Percentiles rank a stretch among this genome's conserved stretches.
Evolutionary conservation across 306 rosid genomes (phyloP).

Genomic region (Trifolium subterraneum): DNA sequence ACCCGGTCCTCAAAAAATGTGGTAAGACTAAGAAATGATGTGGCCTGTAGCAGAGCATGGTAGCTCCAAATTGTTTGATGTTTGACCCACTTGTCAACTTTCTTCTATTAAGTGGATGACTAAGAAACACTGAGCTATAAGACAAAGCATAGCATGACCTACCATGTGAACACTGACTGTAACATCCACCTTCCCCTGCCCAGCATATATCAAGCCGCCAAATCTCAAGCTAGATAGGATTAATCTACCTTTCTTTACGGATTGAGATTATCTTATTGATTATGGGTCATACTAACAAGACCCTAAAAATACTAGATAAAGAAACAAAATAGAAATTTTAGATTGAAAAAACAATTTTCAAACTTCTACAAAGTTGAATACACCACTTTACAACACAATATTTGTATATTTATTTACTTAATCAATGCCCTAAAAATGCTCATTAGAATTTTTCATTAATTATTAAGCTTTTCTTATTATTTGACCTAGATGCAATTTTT

Average conservation of each 20-base stretch:
- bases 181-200: conserved; percentile 47
- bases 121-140: conserved; percentile 31
- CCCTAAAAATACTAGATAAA: no score
- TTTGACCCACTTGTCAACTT: conserved; percentile 35
- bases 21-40: conserved; percentile 10
- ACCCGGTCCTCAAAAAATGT: conserved; percentile 41
- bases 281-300: no score
- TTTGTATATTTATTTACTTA: no score
- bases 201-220: conserved; percentile 49
- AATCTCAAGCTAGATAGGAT: conserved; percentile 30
- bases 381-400: no score
- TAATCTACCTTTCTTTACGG: conserved; percentile 21
- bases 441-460: background rate
- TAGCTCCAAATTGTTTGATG: conserved; percentile 35
- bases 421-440: no score
- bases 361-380: no score
- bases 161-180: conserved; percentile 50
- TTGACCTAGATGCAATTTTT: background rate
- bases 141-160: conserved; percentile 45
- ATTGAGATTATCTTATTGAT: conserved; percentile 23
- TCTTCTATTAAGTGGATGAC: conserved; percentile 25
- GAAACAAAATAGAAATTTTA: no score
- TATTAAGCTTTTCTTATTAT: background rate
- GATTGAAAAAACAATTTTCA: no score
- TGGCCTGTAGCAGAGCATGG: conserved; percentile 30